Percentiles rank a stretch among this genome's conserved stretches.
Evolutionary conservation across 2,329 filamentous ascomycete genomes (phyloP).

Genomic region (Microdochium bolleyi): DNA sequence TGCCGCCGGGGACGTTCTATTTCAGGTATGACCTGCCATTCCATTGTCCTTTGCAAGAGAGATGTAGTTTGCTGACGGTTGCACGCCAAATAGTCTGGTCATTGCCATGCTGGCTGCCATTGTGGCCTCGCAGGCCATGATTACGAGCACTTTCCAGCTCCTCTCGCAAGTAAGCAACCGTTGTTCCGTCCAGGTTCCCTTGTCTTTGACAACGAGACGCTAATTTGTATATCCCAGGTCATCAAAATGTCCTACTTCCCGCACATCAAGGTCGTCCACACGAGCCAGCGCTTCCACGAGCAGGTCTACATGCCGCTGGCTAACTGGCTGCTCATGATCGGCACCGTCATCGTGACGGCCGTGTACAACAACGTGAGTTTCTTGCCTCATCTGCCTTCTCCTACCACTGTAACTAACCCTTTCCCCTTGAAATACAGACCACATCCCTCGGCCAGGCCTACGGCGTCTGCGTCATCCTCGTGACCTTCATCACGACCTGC

Average conservation of each 20-base stretch:
- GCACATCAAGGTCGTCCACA: constrained; percentile 62
- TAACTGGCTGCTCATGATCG: constrained; percentile 69
- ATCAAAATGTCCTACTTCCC: constrained; percentile 64
- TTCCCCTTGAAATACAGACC: constrained; percentile 38
- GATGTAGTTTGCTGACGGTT: neutral
- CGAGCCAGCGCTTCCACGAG: constrained; percentile 57
- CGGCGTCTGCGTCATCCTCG: constrained; percentile 67
- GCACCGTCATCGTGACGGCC: constrained; percentile 60
- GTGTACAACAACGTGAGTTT: constrained; percentile 38
- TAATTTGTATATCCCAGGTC: constrained; percentile 21
- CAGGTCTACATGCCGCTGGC: constrained; percentile 66
- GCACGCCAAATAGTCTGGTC: constrained; percentile 36
- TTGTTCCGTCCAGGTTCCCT: no score
- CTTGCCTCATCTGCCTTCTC: no score
- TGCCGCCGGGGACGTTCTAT: constrained; percentile 57
- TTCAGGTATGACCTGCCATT: constrained; percentile 20
- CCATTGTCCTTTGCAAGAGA: neutral
- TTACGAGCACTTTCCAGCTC: constrained; percentile 61
- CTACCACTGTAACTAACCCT: neutral
- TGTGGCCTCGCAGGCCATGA: constrained; percentile 68
- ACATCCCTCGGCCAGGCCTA: constrained; percentile 63
- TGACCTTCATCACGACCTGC: constrained; percentile 66
- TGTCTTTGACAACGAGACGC: neutral
- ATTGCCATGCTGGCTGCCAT: constrained; percentile 61
- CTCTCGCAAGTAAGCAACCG: constrained; percentile 1